Conservation (phyloP, 2,329 filamentous ascomycete genomes). For the Pestalotiopsis sp. region DNA sequence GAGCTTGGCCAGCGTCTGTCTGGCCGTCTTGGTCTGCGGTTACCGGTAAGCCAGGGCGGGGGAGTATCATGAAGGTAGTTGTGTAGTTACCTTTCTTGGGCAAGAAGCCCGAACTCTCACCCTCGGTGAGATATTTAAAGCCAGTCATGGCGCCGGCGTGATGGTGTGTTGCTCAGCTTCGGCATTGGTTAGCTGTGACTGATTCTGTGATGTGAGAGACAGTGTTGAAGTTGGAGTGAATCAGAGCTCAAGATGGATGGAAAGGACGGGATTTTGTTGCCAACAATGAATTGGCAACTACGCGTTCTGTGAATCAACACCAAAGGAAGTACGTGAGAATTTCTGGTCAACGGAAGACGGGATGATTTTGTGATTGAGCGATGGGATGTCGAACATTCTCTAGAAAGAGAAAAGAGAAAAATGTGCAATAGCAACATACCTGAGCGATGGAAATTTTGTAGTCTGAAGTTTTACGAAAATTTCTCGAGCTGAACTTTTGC, state of each 20-base stretch:
- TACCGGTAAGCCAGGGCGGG: too few species aligned
- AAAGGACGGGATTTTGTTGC: background rate
- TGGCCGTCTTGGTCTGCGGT: background rate
- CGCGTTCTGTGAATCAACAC: background rate
- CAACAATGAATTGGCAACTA: background rate
- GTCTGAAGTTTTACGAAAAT: too few species aligned
- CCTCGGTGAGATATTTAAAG: constrained; percentile 1
- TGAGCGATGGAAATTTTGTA: too few species aligned
- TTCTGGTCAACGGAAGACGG: background rate
- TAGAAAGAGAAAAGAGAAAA: too few species aligned
- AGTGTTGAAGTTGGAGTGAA: background rate
- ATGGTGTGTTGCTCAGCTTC: too few species aligned
- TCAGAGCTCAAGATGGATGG: background rate
- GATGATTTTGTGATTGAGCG: too few species aligned
- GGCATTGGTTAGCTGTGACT: background rate
- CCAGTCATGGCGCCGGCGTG: background rate
- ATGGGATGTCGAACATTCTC: too few species aligned
- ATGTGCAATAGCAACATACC: too few species aligned
- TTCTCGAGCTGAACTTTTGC: too few species aligned
- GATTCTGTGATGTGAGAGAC: too few species aligned
- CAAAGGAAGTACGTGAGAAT: background rate
- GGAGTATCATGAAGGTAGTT: background rate
- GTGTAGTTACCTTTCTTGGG: background rate
- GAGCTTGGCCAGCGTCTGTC: background rate
- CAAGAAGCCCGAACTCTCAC: background rate